Evolutionary conservation across 2,329 filamentous ascomycete species (phyloP), one percentile per base, ranked within the genome.

Genomic region (Plenodomus biglobosus): DNA sequence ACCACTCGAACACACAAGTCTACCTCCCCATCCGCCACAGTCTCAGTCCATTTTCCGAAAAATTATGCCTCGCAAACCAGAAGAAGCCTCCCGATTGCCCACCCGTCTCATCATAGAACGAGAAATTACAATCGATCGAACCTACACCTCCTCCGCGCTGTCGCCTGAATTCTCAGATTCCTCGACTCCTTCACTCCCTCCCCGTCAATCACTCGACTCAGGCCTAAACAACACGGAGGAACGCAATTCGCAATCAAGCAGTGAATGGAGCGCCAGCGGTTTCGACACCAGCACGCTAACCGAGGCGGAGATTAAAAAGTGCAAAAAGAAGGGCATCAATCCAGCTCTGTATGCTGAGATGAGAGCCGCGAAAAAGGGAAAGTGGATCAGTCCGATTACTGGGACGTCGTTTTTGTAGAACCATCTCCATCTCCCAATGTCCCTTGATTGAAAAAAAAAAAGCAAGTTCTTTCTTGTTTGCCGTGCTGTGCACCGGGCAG

Each of bases 291-390:
- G 66, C 46, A 52, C 53, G 6, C 46, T 76, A 48, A 73, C 65
- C 20, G 66, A 72, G 10, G 68, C 73, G 43, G 71, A 78, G 38
- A 60, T 76, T 37, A 70, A 71, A 48, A 76, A 75, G 53, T 67
- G 75, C 58, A 64, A 67, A 56, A 75, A 75, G 58, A 78, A 77
- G 55, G 75, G 76, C 1, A 74, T 78, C 53, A 76, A 78, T 49
- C 75, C 75, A 13, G 65, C 72, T 8, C 50, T 78, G 40, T 77
- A 73, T 50, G 70, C 73, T 13, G 76, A 78, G 59, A 78, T 78
- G 75, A 73, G 75, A 53, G 72, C 74, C 20, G 73, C 71, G 18
- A 66, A 68, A 43, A 74, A 72, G 44, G 72, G 73, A 1, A 63
- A 66, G 59, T 68, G 66, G 61, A 57, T 62, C n/a, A 69, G 66